Evolutionary conservation across 495 filamentous ascomycete genomes (phyloP).

Genomic region (Penicillium waksmanii): DNA sequence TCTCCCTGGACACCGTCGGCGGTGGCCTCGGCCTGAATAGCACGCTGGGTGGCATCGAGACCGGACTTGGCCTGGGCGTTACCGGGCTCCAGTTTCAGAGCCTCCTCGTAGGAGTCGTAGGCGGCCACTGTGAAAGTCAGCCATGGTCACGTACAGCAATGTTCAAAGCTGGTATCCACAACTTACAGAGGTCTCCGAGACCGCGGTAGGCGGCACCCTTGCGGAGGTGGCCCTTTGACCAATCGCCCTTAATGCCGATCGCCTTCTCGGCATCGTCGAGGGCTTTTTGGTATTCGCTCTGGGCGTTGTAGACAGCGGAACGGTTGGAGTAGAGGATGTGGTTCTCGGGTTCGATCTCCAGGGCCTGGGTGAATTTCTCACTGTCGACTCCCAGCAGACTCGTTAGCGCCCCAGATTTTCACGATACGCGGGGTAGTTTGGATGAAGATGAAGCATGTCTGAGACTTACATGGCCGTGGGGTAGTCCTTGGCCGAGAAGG

Average conservation of each 20-base stretch:
- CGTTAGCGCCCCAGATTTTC: slow-evolving; percentile 3
- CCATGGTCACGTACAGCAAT: too few relatives aligned
- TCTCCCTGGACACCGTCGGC: slow-evolving; percentile 69
- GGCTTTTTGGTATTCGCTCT: slow-evolving; percentile 81
- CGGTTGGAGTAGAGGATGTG: slow-evolving; percentile 98
- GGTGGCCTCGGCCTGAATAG: slow-evolving; percentile 79
- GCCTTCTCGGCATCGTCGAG: slow-evolving; percentile 91
- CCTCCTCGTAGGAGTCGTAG: slow-evolving; percentile 86
- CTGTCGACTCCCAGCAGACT: slow-evolving; percentile 48
- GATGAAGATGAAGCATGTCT: slow-evolving; percentile 2
- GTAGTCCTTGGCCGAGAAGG: slow-evolving; percentile 95
- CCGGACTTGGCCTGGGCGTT: slow-evolving; percentile 94
- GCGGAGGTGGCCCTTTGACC: slow-evolving; percentile 92
- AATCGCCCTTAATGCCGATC: slow-evolving; percentile 92
- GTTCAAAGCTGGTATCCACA: neutral
- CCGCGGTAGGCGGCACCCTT: slow-evolving; percentile 93
- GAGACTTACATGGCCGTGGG: slow-evolving; percentile 86
- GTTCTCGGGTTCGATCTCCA: slow-evolving; percentile 83
- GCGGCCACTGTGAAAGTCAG: slow-evolving; percentile 61
- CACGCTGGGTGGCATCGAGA: slow-evolving; percentile 77
- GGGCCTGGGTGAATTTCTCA: slow-evolving; percentile 92
- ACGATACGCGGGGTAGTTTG: slow-evolving; percentile 35
- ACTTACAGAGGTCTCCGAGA: slow-evolving; percentile 74
- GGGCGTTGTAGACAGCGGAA: slow-evolving; percentile 92
- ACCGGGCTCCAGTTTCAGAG: slow-evolving; percentile 84